These are phyloP conservation scores for Ophiorrhiza pumila DNA, from an alignment of 257 asterid genomes.

Conservation along the genomic window DNA sequence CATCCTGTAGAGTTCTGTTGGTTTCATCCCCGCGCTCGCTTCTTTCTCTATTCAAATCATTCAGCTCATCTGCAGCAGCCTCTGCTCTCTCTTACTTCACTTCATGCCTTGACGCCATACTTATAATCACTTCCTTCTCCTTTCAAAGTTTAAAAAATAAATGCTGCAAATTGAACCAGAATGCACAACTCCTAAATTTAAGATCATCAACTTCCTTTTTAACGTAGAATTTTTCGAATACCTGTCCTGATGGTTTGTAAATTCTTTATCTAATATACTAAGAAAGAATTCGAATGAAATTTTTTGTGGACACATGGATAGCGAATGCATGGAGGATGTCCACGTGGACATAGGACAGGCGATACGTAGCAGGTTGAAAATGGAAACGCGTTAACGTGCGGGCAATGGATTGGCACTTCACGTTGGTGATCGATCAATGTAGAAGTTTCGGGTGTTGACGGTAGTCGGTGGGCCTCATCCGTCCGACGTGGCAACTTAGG, in stretches of 20 bases:
- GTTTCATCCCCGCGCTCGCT: constrained; percentile 19
- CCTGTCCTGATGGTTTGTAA: too few species aligned
- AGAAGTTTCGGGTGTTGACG: background rate
- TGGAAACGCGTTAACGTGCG: constrained; percentile 4
- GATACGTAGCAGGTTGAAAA: background rate
- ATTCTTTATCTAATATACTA: background rate
- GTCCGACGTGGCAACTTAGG: background rate
- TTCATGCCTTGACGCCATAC: constrained; percentile 50
- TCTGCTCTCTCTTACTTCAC: constrained; percentile 51
- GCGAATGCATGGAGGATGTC: background rate
- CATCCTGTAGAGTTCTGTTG: background rate
- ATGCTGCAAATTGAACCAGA: too few species aligned
- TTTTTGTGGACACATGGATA: background rate
- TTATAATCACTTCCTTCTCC: background rate
- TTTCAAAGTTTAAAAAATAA: too few species aligned
- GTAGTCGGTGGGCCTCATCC: constrained; percentile 2
- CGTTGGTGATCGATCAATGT: background rate
- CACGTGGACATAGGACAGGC: background rate
- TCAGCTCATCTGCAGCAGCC: constrained; percentile 56
- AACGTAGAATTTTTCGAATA: too few species aligned
- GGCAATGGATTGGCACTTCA: background rate
- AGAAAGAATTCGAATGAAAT: background rate
- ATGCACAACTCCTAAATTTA: too few species aligned
- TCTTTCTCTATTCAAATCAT: constrained; percentile 44
- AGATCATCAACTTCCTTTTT: too few species aligned